Evolutionary conservation across 495 filamentous ascomycete species (phyloP), one percentile per base, ranked within the genome.

Genomic region (Tuber brumale): DNA sequence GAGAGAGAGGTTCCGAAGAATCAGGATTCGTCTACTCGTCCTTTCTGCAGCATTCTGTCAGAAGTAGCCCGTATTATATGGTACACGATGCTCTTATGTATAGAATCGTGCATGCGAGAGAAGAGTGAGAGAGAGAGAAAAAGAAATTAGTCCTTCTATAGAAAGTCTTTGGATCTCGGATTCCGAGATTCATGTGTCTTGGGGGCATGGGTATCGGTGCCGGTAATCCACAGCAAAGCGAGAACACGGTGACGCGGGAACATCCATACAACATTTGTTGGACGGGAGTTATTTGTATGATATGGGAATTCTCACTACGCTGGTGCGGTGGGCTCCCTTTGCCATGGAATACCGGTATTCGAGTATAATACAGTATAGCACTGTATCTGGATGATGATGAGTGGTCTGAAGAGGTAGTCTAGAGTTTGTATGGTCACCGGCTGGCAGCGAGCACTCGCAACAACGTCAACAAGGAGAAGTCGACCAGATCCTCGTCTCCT

Each of bases 391-490:
- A 35, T 66, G 57, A 31, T 31, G 57, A 31, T 31, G 51, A 66
- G 57, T 66, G 57, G 57, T 35, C 57, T 19, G 31, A 7, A 19
- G 27, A 31, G 37, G 72, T 45, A n/a, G n/a, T n/a, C n/a, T n/a
- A 70, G 27, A 44, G 46, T 57, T 70, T 74, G 46, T 48, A 61
- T 45, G 74, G 74, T 73, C 76, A 78, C 76, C 61, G 74, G 76
- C 70, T 76, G 66, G 77, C 69, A 70, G 71, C 73, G 73, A 75
- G 61, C 73, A 73, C 76, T 51, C 73, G 71, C 72, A 72, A 72
- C 75, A 79, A 77, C 75, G 51, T 75, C 70, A 43, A 78, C 77
- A 79, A 74, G 77, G 77, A 74, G 73, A 77, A 76, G 77, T 73
- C 76, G 77, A 66, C 77, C 69, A 72, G 66, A 75, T 70, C 42